Evolutionary conservation across 345 rosid genomes (phyloP).

Genomic region (Pugionium cornutum): DNA sequence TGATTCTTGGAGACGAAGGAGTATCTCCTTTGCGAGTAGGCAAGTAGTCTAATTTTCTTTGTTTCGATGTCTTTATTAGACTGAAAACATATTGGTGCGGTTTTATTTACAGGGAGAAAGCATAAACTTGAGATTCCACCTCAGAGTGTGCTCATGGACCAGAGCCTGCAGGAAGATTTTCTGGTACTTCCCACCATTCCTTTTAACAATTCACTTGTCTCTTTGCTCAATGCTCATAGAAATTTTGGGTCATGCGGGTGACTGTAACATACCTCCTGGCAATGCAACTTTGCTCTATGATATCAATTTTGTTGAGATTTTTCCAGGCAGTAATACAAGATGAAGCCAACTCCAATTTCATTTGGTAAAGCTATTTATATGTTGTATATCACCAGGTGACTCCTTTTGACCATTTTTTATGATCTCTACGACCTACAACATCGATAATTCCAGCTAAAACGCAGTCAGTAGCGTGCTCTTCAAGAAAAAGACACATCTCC

Average conservation of each 20-base stretch:
- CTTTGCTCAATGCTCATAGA: neutral
- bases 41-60: slow-evolving; percentile 34
- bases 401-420: neutral
- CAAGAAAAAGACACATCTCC: slow-evolving; percentile 13
- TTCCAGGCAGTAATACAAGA: slow-evolving; percentile 70
- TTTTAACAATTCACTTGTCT: neutral
- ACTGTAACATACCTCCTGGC: slow-evolving; percentile 94
- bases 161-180: slow-evolving; percentile 96
- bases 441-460: neutral
- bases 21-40: slow-evolving; percentile 92
- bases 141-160: slow-evolving; percentile 85
- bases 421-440: neutral
- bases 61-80: neutral
- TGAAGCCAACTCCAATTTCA: slow-evolving; percentile 32
- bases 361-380: slow-evolving; percentile 28
- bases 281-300: slow-evolving; percentile 93
- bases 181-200: slow-evolving; percentile 49
- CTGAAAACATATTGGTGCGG: slow-evolving; percentile 8
- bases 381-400: slow-evolving; percentile 38
- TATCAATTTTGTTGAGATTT: slow-evolving; percentile 71
- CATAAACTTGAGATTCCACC: slow-evolving; percentile 93
- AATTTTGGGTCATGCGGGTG: slow-evolving; percentile 53
- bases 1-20: slow-evolving; percentile 86
- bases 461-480: neutral
- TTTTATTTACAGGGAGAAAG: slow-evolving; percentile 60